Base-by-base conservation (phyloP, 2,329 filamentous ascomycete species). In the Aspergillus intermedius region DNA sequence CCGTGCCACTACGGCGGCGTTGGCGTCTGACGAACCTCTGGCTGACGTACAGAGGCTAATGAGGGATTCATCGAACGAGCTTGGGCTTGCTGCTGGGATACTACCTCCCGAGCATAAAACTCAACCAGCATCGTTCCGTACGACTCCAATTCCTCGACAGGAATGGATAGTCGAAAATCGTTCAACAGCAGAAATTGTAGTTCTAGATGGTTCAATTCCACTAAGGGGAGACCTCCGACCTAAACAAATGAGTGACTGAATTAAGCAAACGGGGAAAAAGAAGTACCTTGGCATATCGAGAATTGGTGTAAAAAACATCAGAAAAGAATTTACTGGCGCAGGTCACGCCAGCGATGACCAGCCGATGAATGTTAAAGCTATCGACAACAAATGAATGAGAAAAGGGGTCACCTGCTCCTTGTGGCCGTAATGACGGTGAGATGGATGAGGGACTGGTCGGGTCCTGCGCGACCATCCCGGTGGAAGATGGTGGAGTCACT, bases 291-390 rank as follows among this genome's bases (percentile, higher is more conserved):
- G 93, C 93, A 68, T 98, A 98, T 83, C 93, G 82, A 48, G 93
- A 97, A 70, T 98, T 98, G 8, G 93, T 98, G 67, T 97, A 98
- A 62, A 98, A 98, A 37, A 97, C 91, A 72, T 98, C 83, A 4
- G 91, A 97, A 72, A 98, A 98, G 77, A 97, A 98, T 71, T 98
- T 98, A 80, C 91, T 97, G 4, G 93, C 91, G 70, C 93, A 97
- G 3, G 93, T 98, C 41, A 98, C 93, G 32, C 91, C 93, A 2
- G 93, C 89, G 65, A 98, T 98, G 47, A 97, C 91, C 48, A 98
- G 76, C 48, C 93, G 84, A 66, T 98, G 93, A 55, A 98, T 97
- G 71, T 98, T 98, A 75, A 93, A 98, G 72, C 93, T 97, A 72
- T 98, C 93, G 9, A 97, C 93, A 37, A 97, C 91, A 65, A 98